A percentile compares a stretch with the other conserved stretches of the same genome.
Evolutionary conservation across 75 land plant species (phyloP).

Genomic region (Gnetum montanum): DNA sequence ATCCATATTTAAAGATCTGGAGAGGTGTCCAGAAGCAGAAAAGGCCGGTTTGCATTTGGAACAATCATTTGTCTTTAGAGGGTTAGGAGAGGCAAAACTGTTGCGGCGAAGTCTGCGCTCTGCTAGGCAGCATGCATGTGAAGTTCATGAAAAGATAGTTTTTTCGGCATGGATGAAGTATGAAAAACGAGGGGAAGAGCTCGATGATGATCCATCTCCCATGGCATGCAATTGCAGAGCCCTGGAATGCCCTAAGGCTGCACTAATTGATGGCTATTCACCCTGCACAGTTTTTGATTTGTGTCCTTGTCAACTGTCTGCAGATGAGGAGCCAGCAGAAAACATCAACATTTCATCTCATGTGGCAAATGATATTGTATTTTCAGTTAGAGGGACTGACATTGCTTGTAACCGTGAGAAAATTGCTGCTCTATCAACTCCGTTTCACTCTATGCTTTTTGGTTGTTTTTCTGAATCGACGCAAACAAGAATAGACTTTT

Average conservation of each 20-base stretch:
- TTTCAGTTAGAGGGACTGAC: slow-evolving; percentile 53
- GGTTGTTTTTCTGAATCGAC: slow-evolving; percentile 67
- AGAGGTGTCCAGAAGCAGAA: slow-evolving; percentile 19
- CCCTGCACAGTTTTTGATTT: slow-evolving; percentile 28
- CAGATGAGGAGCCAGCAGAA: slow-evolving; percentile 8
- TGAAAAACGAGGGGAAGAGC: slow-evolving; percentile 84
- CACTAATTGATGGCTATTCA: slow-evolving; percentile 33
- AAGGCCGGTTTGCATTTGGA: slow-evolving; percentile 38
- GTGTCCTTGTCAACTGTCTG: slow-evolving; percentile 18
- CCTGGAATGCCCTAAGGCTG: slow-evolving; percentile 53
- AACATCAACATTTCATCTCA: slow-evolving; percentile 27
- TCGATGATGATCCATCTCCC: slow-evolving; percentile 25
- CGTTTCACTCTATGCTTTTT: slow-evolving; percentile 65
- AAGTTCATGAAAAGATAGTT: slow-evolving; percentile 66
- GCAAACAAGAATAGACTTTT: slow-evolving; percentile 50
- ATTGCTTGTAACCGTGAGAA: slow-evolving; percentile 42
- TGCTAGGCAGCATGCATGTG: slow-evolving; percentile 61
- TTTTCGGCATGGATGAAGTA: slow-evolving; percentile 73
- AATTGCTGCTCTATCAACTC: slow-evolving; percentile 59
- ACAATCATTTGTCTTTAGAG: slow-evolving; percentile 54
- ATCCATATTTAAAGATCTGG: slow-evolving; percentile 34
- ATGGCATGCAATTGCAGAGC: slow-evolving; percentile 42
- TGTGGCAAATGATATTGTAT: slow-evolving; percentile 34
- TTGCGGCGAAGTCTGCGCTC: slow-evolving; percentile 62
- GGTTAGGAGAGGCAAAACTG: slow-evolving; percentile 57